Percentiles rank a stretch among this genome's conserved stretches.
Conservation (phyloP, 2,329 filamentous ascomycete species). For the Sarocladiaceae sp. region DNA sequence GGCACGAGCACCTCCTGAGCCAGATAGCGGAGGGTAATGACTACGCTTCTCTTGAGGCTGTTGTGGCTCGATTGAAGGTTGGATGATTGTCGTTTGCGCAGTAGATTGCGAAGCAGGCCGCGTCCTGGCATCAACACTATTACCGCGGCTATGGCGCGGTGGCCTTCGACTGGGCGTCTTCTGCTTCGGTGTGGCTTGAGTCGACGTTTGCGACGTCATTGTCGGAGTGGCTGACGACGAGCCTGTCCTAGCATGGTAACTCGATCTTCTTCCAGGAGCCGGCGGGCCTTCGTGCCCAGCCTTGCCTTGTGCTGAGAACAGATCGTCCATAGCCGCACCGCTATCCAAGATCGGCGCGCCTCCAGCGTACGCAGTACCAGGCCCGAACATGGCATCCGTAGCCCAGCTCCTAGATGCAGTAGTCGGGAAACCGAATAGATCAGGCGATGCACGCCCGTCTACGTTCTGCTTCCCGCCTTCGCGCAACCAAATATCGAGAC, state of each 20-base stretch:
- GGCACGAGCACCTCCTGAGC: conserved; percentile 36
- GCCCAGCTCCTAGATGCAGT: conserved; percentile 36
- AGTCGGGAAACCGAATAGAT: conserved; percentile 48
- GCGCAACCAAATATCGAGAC: conserved; percentile 52
- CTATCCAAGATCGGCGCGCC: conserved; percentile 20
- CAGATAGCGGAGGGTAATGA: conserved; percentile 45
- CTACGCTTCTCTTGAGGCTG: conserved; percentile 23
- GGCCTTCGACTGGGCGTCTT: conserved; percentile 18
- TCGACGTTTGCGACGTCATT: conserved; percentile 15
- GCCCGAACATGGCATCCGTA: conserved; percentile 40
- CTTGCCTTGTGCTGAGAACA: conserved; percentile 22
- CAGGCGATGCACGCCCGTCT: conserved; percentile 35
- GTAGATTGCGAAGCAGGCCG: conserved; percentile 15
- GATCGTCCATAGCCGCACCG: conserved; percentile 37
- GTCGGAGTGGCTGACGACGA: conserved; percentile 19
- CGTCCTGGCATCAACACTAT: conserved; percentile 25
- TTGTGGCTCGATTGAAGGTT: conserved; percentile 18
- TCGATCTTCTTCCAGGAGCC: conserved; percentile 45
- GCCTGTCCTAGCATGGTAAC: conserved; percentile 42
- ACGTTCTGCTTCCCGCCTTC: conserved; percentile 36
- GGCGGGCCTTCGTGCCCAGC: conserved; percentile 26
- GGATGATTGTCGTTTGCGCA: conserved; percentile 10
- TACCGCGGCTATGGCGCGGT: conserved; percentile 15
- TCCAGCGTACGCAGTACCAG: conserved; percentile 16
- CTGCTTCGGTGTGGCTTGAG: conserved; percentile 13